These are phyloP conservation scores for Juglanconis juglandina DNA, from an alignment of 2,329 filamentous ascomycete genomes.

Conservation along the genomic window DNA sequence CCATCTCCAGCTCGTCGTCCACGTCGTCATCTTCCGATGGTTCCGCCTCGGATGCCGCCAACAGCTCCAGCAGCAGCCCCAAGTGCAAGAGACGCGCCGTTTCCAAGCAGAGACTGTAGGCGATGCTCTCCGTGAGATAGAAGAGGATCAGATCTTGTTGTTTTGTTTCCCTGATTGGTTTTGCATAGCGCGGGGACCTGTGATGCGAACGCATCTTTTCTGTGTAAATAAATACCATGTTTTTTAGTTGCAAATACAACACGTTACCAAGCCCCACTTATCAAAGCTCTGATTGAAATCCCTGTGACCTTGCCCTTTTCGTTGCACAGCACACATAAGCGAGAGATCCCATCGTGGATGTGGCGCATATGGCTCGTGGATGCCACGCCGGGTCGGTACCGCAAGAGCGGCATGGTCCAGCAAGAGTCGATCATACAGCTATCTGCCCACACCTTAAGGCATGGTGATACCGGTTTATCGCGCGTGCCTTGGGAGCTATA, in stretches of 20 bases:
- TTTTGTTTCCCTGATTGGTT: background rate
- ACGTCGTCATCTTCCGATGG: background rate
- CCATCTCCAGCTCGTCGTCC: background rate
- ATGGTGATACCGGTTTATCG: no score
- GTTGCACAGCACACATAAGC: no score
- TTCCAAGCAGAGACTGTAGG: background rate
- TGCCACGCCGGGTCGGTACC: no score
- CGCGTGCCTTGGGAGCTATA: no score
- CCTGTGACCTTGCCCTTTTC: background rate
- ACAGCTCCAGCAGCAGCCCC: background rate
- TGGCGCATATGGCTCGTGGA: no score
- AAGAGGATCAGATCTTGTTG: background rate
- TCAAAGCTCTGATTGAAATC: background rate
- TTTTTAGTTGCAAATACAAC: slow-evolving; percentile 6
- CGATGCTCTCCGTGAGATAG: background rate
- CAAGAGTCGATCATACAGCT: no score
- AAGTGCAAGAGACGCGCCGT: slow-evolving; percentile 11
- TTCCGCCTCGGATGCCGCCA: background rate
- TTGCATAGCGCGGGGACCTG: slow-evolving; percentile 10
- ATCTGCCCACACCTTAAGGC: no score
- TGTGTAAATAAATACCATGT: slow-evolving; percentile 10
- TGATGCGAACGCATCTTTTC: slow-evolving; percentile 13
- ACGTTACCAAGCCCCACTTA: background rate
- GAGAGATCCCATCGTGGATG: no score
- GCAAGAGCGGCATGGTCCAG: no score